Percentiles rank a stretch among this genome's conserved stretches.
Conservation (phyloP, 768 basidiomycete species). For the Collybiopsis luxurians region DNA sequence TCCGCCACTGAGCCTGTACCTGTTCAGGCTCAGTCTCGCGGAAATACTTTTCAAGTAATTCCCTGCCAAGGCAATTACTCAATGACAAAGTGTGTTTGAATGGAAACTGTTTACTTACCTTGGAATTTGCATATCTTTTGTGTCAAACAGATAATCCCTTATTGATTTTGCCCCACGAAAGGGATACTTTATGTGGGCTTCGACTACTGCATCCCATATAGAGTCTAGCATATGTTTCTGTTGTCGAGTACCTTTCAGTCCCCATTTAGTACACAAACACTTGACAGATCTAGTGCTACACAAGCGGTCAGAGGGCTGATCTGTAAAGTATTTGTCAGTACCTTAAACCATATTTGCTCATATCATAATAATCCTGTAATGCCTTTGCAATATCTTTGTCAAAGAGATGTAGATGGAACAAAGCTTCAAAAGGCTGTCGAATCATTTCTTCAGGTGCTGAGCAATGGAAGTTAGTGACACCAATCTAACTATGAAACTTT, state of each 20-base stretch:
- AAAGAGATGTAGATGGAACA: constrained; percentile 1
- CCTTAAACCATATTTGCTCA: constrained; percentile 9
- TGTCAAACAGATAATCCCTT: constrained; percentile 10
- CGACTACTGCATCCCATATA: constrained; percentile 4
- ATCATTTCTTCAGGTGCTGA: constrained; percentile 12
- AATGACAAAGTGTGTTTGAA: background rate
- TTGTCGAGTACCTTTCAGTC: constrained; percentile 10
- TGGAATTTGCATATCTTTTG: constrained; percentile 13
- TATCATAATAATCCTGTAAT: constrained; percentile 13
- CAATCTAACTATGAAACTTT: background rate
- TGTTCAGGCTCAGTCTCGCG: constrained; percentile 13
- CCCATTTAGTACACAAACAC: background rate
- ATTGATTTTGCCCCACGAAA: constrained; percentile 13
- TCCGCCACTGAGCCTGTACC: background rate
- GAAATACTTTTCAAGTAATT: constrained; percentile 7
- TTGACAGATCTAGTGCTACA: too few species aligned
- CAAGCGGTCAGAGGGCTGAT: too few species aligned
- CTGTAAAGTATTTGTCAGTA: too few species aligned
- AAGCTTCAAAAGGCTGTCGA: background rate
- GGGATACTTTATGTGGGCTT: constrained; percentile 11
- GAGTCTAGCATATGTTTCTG: constrained; percentile 15
- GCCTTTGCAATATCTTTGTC: constrained; percentile 13
- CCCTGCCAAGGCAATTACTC: constrained; percentile 2
- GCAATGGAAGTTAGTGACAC: too few species aligned
- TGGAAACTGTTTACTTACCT: constrained; percentile 6